These are phyloP conservation scores for Helicocarpus griseus DNA, from an alignment of 2,329 filamentous ascomycete genomes.

Conservation along the genomic window DNA sequence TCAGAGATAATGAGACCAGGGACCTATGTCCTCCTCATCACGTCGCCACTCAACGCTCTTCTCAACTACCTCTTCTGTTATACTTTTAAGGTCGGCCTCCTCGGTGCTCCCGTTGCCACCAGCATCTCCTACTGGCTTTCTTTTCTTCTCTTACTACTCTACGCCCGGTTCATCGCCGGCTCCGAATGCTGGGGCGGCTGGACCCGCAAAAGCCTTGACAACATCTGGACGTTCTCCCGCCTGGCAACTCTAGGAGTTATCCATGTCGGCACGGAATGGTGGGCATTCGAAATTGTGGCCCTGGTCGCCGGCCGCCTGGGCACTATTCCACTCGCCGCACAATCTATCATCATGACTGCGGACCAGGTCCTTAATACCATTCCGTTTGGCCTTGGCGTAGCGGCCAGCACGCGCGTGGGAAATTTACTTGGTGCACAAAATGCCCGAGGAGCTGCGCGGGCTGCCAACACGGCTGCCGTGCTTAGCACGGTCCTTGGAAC, in stretches of 20 bases:
- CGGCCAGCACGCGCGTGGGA: slow-evolving; percentile 65
- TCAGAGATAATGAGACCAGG: slow-evolving; percentile 53
- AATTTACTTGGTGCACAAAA: slow-evolving; percentile 66
- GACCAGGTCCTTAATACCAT: slow-evolving; percentile 80
- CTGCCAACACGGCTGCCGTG: slow-evolving; percentile 66
- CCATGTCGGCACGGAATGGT: slow-evolving; percentile 87
- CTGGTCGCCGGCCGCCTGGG: slow-evolving; percentile 72
- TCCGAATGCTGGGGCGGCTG: slow-evolving; percentile 73
- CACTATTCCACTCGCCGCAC: slow-evolving; percentile 68
- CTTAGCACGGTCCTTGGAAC: slow-evolving; percentile 61
- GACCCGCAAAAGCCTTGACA: slow-evolving; percentile 52
- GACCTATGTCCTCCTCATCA: slow-evolving; percentile 53
- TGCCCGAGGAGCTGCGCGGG: slow-evolving; percentile 55
- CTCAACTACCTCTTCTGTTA: slow-evolving; percentile 64
- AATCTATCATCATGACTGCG: slow-evolving; percentile 82
- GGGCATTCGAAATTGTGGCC: slow-evolving; percentile 87
- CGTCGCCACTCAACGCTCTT: slow-evolving; percentile 49
- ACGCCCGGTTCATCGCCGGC: slow-evolving; percentile 60
- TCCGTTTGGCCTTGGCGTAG: slow-evolving; percentile 77
- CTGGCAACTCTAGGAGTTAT: slow-evolving; percentile 68
- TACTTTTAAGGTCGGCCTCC: slow-evolving; percentile 57
- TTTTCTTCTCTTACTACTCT: slow-evolving; percentile 64
- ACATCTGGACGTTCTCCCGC: slow-evolving; percentile 60
- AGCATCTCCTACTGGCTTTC: slow-evolving; percentile 80
- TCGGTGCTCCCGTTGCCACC: slow-evolving; percentile 73